These are phyloP conservation scores for Nannochloropsis gaditana DNA, from an alignment of 108 stramenopile species.

Conservation along the genomic window DNA sequence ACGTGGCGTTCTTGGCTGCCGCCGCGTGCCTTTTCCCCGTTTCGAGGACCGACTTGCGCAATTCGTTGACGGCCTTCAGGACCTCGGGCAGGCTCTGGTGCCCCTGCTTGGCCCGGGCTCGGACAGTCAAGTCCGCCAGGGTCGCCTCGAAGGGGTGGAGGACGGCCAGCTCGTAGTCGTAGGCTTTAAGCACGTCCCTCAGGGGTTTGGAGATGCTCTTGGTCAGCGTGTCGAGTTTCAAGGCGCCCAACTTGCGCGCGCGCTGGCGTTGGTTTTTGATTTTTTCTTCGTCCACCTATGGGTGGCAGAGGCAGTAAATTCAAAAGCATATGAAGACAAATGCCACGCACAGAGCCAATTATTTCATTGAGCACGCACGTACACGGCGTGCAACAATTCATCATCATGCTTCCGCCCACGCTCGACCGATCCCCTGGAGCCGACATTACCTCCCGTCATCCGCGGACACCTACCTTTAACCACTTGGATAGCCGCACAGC, in stretches of 20 bases:
- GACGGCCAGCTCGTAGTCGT: conserved; percentile 60
- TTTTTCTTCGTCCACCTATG: conserved; percentile 31
- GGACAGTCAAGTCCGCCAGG: conserved; percentile 78
- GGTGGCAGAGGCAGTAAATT: neutral
- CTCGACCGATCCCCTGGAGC: too few species aligned
- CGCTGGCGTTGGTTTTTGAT: conserved; percentile 49
- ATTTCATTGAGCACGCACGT: too few species aligned
- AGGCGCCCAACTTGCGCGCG: conserved; percentile 45
- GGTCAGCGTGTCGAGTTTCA: conserved; percentile 62
- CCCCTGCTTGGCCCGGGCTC: conserved; percentile 42
- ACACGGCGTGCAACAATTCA: neutral
- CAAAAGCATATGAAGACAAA: neutral
- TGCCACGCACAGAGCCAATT: neutral
- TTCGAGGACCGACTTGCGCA: conserved; percentile 65
- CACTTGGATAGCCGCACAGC: conserved; percentile 35
- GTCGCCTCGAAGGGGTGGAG: conserved; percentile 90
- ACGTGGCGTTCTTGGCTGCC: conserved; percentile 69
- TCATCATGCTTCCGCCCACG: neutral
- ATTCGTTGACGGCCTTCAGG: conserved; percentile 68
- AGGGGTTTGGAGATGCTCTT: conserved; percentile 73
- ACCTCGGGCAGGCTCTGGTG: conserved; percentile 34
- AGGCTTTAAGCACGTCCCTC: conserved; percentile 67
- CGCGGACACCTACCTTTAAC: conserved; percentile 21
- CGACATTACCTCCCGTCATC: too few species aligned
- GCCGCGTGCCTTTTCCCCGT: conserved; percentile 74